Percentiles rank a stretch among this genome's conserved stretches.
phyloP scores from a whole-genome alignment of 2,329 filamentous ascomycete genomes.

The Pyrenophora teres region DNA sequence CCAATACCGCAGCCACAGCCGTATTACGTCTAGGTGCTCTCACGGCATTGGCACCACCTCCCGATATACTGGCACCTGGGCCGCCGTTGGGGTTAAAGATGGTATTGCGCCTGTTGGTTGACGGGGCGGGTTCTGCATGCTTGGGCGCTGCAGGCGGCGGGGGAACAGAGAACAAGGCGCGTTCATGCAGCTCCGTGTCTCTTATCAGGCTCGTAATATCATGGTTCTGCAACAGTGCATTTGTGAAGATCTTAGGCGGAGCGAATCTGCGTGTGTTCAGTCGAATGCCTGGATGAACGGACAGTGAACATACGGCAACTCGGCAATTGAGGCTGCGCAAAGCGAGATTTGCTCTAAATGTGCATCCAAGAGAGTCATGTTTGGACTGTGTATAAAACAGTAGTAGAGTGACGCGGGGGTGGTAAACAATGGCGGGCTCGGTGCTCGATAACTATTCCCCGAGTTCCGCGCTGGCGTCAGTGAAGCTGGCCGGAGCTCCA shows the following conservation, averaged over 20 bases:
- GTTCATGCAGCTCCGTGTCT: slow-evolving; percentile 92
- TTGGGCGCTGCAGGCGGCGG: slow-evolving; percentile 61
- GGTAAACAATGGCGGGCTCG: slow-evolving; percentile 21
- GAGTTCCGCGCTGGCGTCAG: slow-evolving; percentile 21
- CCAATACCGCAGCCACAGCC: slow-evolving; percentile 86
- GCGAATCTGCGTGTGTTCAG: slow-evolving; percentile 68
- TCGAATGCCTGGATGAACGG: not conserved
- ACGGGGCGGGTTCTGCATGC: slow-evolving; percentile 51
- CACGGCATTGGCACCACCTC: slow-evolving; percentile 49
- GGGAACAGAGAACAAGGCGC: slow-evolving; percentile 91
- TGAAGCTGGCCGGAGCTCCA: slow-evolving; percentile 19
- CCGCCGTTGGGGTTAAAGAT: slow-evolving; percentile 50
- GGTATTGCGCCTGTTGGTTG: slow-evolving; percentile 53
- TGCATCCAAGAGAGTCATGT: slow-evolving; percentile 52
- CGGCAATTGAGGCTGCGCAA: slow-evolving; percentile 55
- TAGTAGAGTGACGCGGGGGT: slow-evolving; percentile 14
- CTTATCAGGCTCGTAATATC: slow-evolving; percentile 95
- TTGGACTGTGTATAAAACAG: slow-evolving; percentile 13
- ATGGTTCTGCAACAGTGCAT: slow-evolving; percentile 82
- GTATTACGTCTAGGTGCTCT: slow-evolving; percentile 71
- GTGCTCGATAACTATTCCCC: slow-evolving; percentile 22
- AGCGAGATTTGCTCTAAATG: slow-evolving; percentile 58
- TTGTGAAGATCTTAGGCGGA: slow-evolving; percentile 91
- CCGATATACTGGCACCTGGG: slow-evolving; percentile 37
- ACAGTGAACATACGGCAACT: slow-evolving; percentile 48